phyloP scores from a whole-genome alignment of 441 rosid genomes.

The Erodium chrysanthum region DNA sequence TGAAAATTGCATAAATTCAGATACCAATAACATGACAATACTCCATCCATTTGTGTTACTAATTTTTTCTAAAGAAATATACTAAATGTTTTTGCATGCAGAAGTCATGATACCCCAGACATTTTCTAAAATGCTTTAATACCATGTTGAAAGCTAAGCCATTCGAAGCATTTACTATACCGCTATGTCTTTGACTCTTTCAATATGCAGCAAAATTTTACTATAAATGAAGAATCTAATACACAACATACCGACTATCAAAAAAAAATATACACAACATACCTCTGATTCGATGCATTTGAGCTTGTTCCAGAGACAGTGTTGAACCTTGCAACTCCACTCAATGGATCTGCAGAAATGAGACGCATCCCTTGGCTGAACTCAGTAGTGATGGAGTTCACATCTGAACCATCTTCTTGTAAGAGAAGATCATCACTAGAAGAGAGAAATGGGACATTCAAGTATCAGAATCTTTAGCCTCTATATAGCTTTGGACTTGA shows the following conservation, averaged over 20 bases:
- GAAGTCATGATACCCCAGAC: too few relatives aligned
- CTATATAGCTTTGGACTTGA: background rate
- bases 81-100: too few relatives aligned
- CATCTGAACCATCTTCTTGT: slow-evolving; percentile 74
- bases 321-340: slow-evolving; percentile 37
- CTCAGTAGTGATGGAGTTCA: slow-evolving; percentile 42
- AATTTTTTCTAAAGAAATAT: too few relatives aligned
- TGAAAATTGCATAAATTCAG: background rate
- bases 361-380: slow-evolving; percentile 70
- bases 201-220: too few relatives aligned
- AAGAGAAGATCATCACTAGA: slow-evolving; percentile 84
- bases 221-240: background rate
- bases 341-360: slow-evolving; percentile 40
- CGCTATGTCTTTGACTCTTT: too few relatives aligned
- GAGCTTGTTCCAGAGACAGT: slow-evolving; percentile 35
- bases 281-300: slow-evolving; percentile 57
- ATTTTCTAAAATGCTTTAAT: too few relatives aligned
- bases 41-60: too few relatives aligned
- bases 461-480: background rate
- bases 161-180: too few relatives aligned
- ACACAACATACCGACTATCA: slow-evolving; percentile 42
- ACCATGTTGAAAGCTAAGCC: too few relatives aligned
- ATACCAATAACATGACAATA: too few relatives aligned
- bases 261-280: slow-evolving; percentile 11
- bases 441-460: slow-evolving; percentile 16